These are phyloP conservation scores for Hyphodiscus sp. DNA, from an alignment of 2,329 filamentous ascomycete species.

Conservation along the genomic window DNA sequence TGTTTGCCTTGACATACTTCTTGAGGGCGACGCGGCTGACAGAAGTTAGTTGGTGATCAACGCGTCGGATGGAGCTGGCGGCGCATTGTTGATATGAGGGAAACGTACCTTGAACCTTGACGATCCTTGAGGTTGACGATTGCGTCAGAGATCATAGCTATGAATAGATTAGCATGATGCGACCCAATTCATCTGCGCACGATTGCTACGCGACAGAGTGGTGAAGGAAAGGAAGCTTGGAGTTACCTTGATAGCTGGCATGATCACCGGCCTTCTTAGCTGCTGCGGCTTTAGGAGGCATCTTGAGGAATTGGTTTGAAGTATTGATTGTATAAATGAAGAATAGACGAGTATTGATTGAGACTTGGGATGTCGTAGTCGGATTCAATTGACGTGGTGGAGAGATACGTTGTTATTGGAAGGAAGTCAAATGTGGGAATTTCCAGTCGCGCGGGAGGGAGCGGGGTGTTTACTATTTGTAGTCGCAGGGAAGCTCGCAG, in stretches of 20 bases:
- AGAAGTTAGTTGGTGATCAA: constrained; percentile 12
- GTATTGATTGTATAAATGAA: constrained; percentile 35
- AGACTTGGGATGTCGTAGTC: neutral
- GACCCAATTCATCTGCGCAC: constrained; percentile 37
- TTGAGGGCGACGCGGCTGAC: constrained; percentile 59
- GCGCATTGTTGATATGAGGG: constrained; percentile 18
- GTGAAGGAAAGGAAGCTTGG: constrained; percentile 37
- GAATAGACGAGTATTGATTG: neutral
- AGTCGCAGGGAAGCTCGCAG: neutral
- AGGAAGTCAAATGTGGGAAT: neutral
- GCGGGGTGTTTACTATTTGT: neutral
- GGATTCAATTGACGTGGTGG: neutral
- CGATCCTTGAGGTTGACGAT: constrained; percentile 30
- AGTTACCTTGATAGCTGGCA: constrained; percentile 59
- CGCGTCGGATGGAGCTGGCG: constrained; percentile 9
- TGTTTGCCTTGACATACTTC: constrained; percentile 69
- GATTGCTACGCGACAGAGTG: constrained; percentile 38
- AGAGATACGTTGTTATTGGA: neutral
- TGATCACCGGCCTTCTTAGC: constrained; percentile 54
- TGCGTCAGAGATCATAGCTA: constrained; percentile 30
- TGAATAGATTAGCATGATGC: constrained; percentile 29
- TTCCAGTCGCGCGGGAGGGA: neutral
- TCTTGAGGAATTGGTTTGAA: constrained; percentile 34
- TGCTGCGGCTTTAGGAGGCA: constrained; percentile 61
- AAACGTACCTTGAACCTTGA: constrained; percentile 30